Percentiles rank a stretch among this genome's conserved stretches.
phyloP scores from a whole-genome alignment of 2,329 filamentous ascomycete species.

The Exophiala bonariae region DNA sequence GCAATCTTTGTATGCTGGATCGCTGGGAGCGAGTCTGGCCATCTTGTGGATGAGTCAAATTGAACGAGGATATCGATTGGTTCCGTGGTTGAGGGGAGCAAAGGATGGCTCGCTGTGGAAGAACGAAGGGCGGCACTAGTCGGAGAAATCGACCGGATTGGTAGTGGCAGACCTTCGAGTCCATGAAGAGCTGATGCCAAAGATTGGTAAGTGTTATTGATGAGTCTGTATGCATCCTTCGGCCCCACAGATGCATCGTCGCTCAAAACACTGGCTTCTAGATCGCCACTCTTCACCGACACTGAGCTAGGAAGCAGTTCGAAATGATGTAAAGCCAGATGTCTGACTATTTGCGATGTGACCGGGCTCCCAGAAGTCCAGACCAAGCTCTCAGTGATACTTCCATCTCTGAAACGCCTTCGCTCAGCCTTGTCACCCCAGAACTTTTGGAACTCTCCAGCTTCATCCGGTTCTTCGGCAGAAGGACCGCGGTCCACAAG shows the following conservation, averaged over 20 bases:
- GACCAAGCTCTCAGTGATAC: slow-evolving; percentile 86
- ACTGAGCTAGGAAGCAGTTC: slow-evolving; percentile 58
- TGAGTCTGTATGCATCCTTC: slow-evolving; percentile 22
- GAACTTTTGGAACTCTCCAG: slow-evolving; percentile 79
- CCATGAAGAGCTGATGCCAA: slow-evolving; percentile 68
- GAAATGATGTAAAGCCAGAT: slow-evolving; percentile 71
- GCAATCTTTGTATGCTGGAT: slow-evolving; percentile 94
- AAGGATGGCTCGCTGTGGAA: slow-evolving; percentile 49
- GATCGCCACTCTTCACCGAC: slow-evolving; percentile 50
- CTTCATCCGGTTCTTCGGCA: slow-evolving; percentile 81
- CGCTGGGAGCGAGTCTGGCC: slow-evolving; percentile 87
- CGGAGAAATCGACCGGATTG: slow-evolving; percentile 75
- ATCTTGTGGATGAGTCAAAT: slow-evolving; percentile 89
- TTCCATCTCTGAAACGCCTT: slow-evolving; percentile 91
- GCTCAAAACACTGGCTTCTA: slow-evolving; percentile 33
- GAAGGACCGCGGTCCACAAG: slow-evolving; percentile 84
- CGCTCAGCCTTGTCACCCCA: slow-evolving; percentile 95
- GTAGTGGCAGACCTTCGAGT: slow-evolving; percentile 82
- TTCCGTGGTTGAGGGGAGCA: slow-evolving; percentile 27
- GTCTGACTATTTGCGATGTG: slow-evolving; percentile 75
- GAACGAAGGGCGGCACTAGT: slow-evolving; percentile 73
- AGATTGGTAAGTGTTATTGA: slow-evolving; percentile 59
- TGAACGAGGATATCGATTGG: slow-evolving; percentile 81
- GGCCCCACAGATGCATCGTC: slow-evolving; percentile 7
- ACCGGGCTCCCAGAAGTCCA: slow-evolving; percentile 70